Conservation (phyloP, 2,329 filamentous ascomycete species). For the Monosporascus sp. region DNA sequence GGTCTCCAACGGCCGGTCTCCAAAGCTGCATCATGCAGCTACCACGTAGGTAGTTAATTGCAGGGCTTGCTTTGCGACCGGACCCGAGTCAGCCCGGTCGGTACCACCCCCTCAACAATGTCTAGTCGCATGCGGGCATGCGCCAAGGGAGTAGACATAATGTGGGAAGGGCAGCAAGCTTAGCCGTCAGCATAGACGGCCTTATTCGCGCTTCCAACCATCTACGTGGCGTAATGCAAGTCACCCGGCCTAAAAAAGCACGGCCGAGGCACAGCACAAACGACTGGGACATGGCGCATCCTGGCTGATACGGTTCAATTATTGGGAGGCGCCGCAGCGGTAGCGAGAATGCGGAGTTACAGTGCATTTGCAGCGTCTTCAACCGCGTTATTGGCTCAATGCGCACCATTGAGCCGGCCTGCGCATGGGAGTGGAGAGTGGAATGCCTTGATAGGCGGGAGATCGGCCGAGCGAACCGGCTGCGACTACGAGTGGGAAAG, state of each 20-base stretch:
- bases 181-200: not conserved
- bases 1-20: not conserved
- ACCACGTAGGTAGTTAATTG: not conserved
- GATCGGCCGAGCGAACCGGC: slow-evolving; percentile 13
- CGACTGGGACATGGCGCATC: not conserved
- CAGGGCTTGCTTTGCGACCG: not conserved
- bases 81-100: not conserved
- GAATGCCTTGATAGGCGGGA: slow-evolving; percentile 8
- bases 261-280: not conserved
- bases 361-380: not conserved
- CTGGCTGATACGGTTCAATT: not conserved
- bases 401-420: not conserved
- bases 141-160: not conserved
- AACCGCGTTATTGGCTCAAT: not conserved
- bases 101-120: not conserved
- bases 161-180: not conserved
- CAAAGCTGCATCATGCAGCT: not conserved
- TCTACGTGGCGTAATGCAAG: not conserved
- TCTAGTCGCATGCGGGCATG: not conserved
- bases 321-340: not conserved
- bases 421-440: not conserved
- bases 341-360: not conserved
- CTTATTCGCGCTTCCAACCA: not conserved
- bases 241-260: not conserved
- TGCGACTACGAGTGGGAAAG: slow-evolving; percentile 9